These are phyloP conservation scores for Hysterium pulicare DNA, from an alignment of 2,329 filamentous ascomycete species.

Conservation along the genomic window DNA sequence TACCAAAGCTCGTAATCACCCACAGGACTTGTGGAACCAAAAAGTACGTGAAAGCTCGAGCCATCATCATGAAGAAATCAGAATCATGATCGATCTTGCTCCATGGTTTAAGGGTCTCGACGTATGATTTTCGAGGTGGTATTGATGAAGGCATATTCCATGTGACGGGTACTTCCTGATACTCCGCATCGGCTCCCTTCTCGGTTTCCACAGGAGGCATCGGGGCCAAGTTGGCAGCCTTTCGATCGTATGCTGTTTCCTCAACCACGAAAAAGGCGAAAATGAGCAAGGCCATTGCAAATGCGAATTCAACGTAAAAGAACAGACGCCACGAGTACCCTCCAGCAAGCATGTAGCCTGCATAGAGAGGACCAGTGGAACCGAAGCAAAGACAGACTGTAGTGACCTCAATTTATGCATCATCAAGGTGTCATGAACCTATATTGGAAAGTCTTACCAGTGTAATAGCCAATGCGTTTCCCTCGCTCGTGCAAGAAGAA, in stretches of 20 bases:
- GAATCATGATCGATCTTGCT: conserved; percentile 29
- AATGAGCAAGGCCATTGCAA: conserved; percentile 44
- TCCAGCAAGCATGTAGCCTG: conserved; percentile 59
- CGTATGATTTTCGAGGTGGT: conserved; percentile 25
- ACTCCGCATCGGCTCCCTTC: conserved; percentile 15
- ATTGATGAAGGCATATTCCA: conserved; percentile 1
- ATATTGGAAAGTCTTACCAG: conserved; percentile 26
- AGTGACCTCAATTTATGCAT: conserved; percentile 10
- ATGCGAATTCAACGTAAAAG: conserved; percentile 60
- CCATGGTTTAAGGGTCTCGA: conserved; percentile 32
- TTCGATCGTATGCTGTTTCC: conserved; percentile 51
- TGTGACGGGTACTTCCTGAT: conserved; percentile 20
- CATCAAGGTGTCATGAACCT: conserved; percentile 5
- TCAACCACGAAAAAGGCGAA: conserved; percentile 57
- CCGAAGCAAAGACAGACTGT: conserved; percentile 55
- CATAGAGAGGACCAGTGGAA: conserved; percentile 55
- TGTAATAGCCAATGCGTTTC: conserved; percentile 57
- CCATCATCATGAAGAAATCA: conserved; percentile 34
- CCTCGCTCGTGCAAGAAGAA: conserved; percentile 48
- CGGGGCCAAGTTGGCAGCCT: background rate
- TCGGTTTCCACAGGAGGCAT: conserved; percentile 7
- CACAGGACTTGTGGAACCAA: conserved; percentile 36
- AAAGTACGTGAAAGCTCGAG: conserved; percentile 35
- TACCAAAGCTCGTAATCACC: conserved; percentile 36
- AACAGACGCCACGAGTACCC: conserved; percentile 59